These are phyloP conservation scores for Somion occarium DNA, from an alignment of 1,284 basidiomycete genomes.

Conservation along the genomic window DNA sequence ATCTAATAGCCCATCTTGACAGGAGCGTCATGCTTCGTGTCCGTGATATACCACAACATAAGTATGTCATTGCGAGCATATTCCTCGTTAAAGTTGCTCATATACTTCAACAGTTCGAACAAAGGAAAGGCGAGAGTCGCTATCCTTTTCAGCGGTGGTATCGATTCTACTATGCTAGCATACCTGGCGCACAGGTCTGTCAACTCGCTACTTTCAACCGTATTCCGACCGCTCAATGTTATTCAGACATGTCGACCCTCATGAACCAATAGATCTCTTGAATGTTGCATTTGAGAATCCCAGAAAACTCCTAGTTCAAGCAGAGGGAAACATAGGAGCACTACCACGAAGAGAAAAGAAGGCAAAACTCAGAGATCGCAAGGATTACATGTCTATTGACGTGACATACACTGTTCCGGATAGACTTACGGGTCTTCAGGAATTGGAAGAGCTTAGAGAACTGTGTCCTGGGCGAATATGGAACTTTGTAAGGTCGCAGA, in stretches of 20 bases:
- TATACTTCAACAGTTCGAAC: conserved; percentile 11
- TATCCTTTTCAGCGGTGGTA: conserved; percentile 93
- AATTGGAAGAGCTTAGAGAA: conserved; percentile 69
- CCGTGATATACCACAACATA: conserved; percentile 44
- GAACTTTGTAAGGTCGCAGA: conserved; percentile 73
- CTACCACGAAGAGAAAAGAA: conserved; percentile 37
- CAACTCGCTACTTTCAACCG: neutral
- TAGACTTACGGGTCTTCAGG: conserved; percentile 74
- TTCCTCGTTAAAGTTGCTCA: too few relatives aligned
- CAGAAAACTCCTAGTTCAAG: conserved; percentile 51
- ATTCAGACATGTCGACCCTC: conserved; percentile 58
- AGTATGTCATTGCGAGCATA: conserved; percentile 32
- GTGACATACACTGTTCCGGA: conserved; percentile 77
- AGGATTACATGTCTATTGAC: conserved; percentile 20
- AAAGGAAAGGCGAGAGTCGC: conserved; percentile 60
- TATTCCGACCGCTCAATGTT: neutral
- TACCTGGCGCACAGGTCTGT: conserved; percentile 64
- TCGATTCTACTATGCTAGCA: conserved; percentile 87
- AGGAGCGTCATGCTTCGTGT: conserved; percentile 59
- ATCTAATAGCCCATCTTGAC: conserved; percentile 49
- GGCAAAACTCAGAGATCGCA: conserved; percentile 22
- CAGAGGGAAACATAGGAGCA: conserved; percentile 42
- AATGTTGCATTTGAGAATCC: conserved; percentile 98
- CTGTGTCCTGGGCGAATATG: conserved; percentile 75
- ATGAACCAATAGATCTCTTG: conserved; percentile 87